A percentile compares a stretch with the other conserved stretches of the same genome.
Conservation (phyloP, 1,284 basidiomycete species). For the Inonotus obliquus region DNA sequence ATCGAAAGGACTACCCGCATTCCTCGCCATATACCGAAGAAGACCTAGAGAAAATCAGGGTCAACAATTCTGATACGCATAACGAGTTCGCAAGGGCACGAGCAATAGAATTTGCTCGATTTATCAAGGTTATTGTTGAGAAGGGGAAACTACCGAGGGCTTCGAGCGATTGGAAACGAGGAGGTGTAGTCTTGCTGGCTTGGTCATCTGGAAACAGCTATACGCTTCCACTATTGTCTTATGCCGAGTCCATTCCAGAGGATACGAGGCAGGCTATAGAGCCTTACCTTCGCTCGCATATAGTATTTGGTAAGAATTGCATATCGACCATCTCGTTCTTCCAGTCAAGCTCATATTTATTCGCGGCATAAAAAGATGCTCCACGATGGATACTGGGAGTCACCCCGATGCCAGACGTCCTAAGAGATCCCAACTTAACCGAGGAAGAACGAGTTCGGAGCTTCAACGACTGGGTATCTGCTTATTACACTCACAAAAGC, state of each 20-base stretch:
- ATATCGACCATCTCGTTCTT: neutral
- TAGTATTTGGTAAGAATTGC: conserved; percentile 18
- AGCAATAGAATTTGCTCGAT: conserved; percentile 19
- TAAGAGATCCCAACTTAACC: conserved; percentile 3
- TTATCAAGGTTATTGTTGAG: conserved; percentile 20
- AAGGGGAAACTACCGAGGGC: conserved; percentile 14
- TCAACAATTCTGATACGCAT: neutral
- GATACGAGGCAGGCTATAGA: conserved; percentile 11
- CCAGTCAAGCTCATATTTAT: neutral
- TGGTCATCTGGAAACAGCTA: conserved; percentile 19
- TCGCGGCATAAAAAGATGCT: conserved; percentile 13
- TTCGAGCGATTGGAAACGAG: conserved; percentile 5
- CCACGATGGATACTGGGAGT: conserved; percentile 17
- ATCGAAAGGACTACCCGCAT: conserved; percentile 23
- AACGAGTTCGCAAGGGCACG: conserved; percentile 14
- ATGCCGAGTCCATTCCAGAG: conserved; percentile 11
- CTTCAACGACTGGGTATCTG: conserved; percentile 21
- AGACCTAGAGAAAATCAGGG: conserved; percentile 12
- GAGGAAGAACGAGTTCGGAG: conserved; percentile 5
- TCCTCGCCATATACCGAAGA: conserved; percentile 22
- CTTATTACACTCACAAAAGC: conserved; percentile 19
- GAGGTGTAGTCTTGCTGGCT: conserved; percentile 19
- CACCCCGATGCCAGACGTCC: neutral
- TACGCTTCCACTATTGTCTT: conserved; percentile 12
- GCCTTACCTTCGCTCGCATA: conserved; percentile 17